Base-by-base conservation (phyloP, 164 flowering plant genomes). In the Magnolia changhungtana region DNA sequence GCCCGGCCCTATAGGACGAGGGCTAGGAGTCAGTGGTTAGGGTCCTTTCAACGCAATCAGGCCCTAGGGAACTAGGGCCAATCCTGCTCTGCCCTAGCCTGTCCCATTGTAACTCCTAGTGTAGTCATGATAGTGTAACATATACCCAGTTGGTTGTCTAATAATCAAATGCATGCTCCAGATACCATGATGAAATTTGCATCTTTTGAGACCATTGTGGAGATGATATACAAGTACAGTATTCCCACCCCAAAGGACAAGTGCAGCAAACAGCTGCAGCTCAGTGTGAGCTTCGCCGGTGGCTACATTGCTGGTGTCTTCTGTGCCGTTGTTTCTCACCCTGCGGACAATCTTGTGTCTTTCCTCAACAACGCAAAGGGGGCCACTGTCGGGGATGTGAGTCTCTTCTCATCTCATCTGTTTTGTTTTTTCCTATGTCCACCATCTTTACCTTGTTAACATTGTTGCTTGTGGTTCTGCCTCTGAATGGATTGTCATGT, bases 121-220 rank as follows among this genome's bases (percentile, higher is more conserved):
- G 45, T 37, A 37, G 45, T 37, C 45, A 37, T 37, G 45, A 37
- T 37, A 37, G 45, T 3, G 0, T 37, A 55, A 16, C 61, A 55
- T 55, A 10, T 37, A 37, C 45, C 0, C 45, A 5, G 45, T 45
- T 70, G 45, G 45, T 45, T 70, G 49, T 20, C 52, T 49, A 19
- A 70, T 72, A 72, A 72, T 51, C 63, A 55, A 20, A 70, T 51
- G 37, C 8, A 14, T 72, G 63, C 72, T 80, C 77, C 87, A 92
- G 97, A 92, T 74, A 90, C 97, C 21, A 90, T 91, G 97, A 90
- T 92, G 95, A 92, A 92, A 78, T 92, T 92, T 86, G 92, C 95
- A n/a, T 89, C 92, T 13, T 92, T 92, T 80, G 97, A 91, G 86
- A 91, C 90, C 63, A 89, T 88, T 76, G 94, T 92, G 69, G 97